phyloP scores from a whole-genome alignment of 2,329 filamentous ascomycete species.

The Fusarium albidum region DNA sequence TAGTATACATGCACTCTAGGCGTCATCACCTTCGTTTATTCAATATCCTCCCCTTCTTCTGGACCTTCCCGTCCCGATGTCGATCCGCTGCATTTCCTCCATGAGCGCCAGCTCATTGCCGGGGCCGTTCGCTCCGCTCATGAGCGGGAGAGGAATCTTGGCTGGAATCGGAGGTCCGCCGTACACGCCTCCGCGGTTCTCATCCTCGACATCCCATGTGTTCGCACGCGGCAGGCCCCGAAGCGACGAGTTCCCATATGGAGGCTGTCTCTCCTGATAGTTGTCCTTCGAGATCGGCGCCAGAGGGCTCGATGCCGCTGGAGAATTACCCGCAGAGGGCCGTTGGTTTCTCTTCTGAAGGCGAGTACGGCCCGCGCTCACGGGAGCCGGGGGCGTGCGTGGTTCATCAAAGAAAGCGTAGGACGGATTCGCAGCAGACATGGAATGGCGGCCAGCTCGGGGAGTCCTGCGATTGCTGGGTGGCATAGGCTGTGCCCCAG shows the following conservation, averaged over 20 bases:
- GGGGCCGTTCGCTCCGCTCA: conserved; percentile 53
- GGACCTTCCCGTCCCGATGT: conserved; percentile 69
- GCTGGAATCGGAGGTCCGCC: conserved; percentile 69
- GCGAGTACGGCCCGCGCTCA: conserved; percentile 60
- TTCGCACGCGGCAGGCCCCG: conserved; percentile 53
- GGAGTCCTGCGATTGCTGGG: conserved; percentile 60
- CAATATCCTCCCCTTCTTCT: conserved; percentile 58
- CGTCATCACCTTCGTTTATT: conserved; percentile 32
- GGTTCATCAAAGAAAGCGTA: conserved; percentile 44
- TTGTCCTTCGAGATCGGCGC: conserved; percentile 62
- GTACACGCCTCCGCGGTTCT: conserved; percentile 58
- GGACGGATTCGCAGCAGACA: conserved; percentile 46
- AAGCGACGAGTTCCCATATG: conserved; percentile 43
- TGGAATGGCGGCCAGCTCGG: conserved; percentile 60
- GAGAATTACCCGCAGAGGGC: conserved; percentile 49
- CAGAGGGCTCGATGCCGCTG: conserved; percentile 56
- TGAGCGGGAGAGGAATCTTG: conserved; percentile 69
- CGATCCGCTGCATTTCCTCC: conserved; percentile 75
- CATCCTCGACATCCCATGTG: conserved; percentile 62
- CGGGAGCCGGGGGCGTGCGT: conserved; percentile 44
- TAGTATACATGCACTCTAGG: conserved; percentile 37
- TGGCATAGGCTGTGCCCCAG: conserved; percentile 62
- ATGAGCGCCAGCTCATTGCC: conserved; percentile 67
- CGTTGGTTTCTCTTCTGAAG: conserved; percentile 70
- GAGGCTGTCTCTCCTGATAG: conserved; percentile 54